Conservation (phyloP, 1,139 yeast species). For the Zygosaccharomyces sapae region DNA sequence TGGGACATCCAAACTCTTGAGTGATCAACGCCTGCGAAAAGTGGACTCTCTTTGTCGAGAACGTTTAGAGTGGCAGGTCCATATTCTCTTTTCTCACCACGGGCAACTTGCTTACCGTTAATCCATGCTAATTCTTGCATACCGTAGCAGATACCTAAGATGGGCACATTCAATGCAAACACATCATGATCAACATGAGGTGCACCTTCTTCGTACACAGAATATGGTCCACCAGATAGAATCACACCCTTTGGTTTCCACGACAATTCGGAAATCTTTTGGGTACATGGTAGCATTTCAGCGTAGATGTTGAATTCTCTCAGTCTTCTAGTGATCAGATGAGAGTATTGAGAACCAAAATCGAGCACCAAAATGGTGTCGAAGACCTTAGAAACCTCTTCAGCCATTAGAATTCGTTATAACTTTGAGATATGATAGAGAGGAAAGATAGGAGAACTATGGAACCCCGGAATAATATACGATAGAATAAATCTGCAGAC, state of each 20-base stretch:
- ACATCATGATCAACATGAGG: constrained; percentile 97
- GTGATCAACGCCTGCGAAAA: constrained; percentile 85
- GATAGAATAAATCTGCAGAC: background rate
- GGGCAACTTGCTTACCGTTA: constrained; percentile 89
- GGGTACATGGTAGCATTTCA: constrained; percentile 99
- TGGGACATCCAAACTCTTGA: constrained; percentile 98
- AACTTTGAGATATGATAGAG: background rate
- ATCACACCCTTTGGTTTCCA: constrained; percentile 98
- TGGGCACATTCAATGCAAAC: constrained; percentile 86
- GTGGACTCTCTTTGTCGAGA: constrained; percentile 59
- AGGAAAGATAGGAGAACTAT: background rate
- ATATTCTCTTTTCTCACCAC: constrained; percentile 97
- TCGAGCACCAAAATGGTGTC: constrained; percentile 97
- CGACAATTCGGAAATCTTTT: constrained; percentile 81
- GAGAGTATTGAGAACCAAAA: constrained; percentile 98
- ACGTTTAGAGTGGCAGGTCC: constrained; percentile 92
- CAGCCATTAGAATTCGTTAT: constrained; percentile 15
- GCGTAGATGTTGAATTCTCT: constrained; percentile 98
- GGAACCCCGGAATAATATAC: background rate
- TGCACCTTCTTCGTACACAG: constrained; percentile 90
- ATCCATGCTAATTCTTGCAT: constrained; percentile 99
- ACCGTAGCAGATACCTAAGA: constrained; percentile 97
- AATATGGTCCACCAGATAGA: constrained; percentile 96
- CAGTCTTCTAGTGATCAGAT: constrained; percentile 91
- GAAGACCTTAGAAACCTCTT: constrained; percentile 72